Conservation (phyloP, 306 rosid species). For the Acacia crassicarpa region DNA sequence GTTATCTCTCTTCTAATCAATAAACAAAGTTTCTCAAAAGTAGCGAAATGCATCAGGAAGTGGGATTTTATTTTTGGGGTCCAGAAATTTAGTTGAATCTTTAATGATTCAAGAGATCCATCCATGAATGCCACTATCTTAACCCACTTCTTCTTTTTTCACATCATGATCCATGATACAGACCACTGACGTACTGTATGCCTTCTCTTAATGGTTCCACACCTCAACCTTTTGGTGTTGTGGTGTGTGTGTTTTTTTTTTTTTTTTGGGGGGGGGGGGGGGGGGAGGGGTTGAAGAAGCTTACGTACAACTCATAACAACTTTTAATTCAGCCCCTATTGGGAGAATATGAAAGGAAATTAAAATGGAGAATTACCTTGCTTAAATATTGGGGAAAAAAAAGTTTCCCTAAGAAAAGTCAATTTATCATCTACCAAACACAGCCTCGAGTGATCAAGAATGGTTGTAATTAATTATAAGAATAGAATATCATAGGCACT, state of each 20-base stretch:
- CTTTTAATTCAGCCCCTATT: background rate
- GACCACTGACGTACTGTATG: conserved; percentile 16
- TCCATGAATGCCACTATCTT: conserved; percentile 16
- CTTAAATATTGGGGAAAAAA: background rate
- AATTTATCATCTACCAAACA: background rate
- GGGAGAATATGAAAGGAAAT: no score
- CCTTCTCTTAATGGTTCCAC: conserved; percentile 1
- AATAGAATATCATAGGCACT: background rate
- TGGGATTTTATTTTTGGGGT: conserved; percentile 15
- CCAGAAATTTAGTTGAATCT: conserved; percentile 30
- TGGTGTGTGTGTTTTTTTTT: no score
- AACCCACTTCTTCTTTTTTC: background rate
- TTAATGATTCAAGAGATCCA: conserved; percentile 10
- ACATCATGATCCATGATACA: background rate
- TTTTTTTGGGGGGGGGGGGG: no score
- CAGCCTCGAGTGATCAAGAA: background rate
- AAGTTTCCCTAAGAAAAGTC: background rate
- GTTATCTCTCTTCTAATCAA: background rate
- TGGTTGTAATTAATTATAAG: background rate
- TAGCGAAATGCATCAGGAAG: conserved; percentile 3
- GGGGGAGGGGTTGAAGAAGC: no score
- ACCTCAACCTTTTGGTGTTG: background rate
- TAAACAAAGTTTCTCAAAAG: conserved; percentile 13
- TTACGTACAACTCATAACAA: background rate
- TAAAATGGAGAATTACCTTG: no score